A percentile compares a stretch with the other conserved stretches of the same genome.
Evolutionary conservation across 2,329 filamentous ascomycete genomes (phyloP).

Genomic region (Aspergillus bombycis): DNA sequence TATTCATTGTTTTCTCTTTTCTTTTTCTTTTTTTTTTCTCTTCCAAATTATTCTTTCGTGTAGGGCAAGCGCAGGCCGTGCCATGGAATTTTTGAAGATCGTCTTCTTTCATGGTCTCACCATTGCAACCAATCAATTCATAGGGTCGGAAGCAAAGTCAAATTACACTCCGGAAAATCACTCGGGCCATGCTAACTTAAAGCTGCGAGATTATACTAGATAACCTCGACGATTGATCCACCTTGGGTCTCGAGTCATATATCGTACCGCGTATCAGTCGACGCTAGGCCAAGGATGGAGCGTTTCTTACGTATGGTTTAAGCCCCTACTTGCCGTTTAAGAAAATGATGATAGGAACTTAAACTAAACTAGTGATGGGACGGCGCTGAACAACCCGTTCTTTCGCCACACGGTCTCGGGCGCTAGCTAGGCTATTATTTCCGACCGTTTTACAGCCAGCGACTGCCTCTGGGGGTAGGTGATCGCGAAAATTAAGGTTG

Average conservation of each 20-base stretch:
- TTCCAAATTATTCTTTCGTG: not conserved
- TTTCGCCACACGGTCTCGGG: conserved; percentile 13
- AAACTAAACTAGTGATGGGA: conserved; percentile 1
- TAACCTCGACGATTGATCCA: conserved; percentile 7
- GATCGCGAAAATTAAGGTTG: conserved; percentile 14
- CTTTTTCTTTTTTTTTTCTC: not conserved
- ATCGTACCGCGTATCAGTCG: conserved; percentile 3
- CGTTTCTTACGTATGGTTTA: conserved; percentile 1
- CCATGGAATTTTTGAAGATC: conserved; percentile 4
- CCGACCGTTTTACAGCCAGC: conserved; percentile 11
- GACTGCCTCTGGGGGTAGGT: not conserved
- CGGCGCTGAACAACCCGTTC: conserved; percentile 7
- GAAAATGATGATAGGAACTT: conserved; percentile 1
- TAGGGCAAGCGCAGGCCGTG: conserved; percentile 4
- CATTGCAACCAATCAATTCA: not conserved
- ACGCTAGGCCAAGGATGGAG: not conserved
- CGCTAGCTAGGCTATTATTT: conserved; percentile 4
- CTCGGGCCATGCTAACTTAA: conserved; percentile 6
- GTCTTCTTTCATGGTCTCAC: conserved; percentile 5
- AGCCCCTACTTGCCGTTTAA: conserved; percentile 6
- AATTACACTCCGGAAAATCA: conserved; percentile 6
- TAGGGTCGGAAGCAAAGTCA: conserved; percentile 1
- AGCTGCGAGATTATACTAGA: conserved; percentile 7
- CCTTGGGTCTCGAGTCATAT: conserved; percentile 4
- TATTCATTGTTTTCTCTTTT: not conserved